phyloP scores from a whole-genome alignment of 768 basidiomycete genomes.

The Mycena amicta region DNA sequence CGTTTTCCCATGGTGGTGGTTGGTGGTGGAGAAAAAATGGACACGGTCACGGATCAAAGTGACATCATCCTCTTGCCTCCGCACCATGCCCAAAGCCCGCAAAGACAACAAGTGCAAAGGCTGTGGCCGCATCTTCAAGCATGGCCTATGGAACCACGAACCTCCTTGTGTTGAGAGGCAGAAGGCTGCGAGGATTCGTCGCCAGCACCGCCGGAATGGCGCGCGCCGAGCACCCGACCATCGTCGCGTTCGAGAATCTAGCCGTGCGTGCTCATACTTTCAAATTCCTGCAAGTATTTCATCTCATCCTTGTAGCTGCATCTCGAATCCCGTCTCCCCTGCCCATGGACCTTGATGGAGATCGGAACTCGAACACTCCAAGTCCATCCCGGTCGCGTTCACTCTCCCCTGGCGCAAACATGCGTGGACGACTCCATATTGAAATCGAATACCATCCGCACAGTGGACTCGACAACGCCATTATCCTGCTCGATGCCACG shows the following conservation, averaged over 20 bases:
- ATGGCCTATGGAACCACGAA: neutral
- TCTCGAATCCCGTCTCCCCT: neutral
- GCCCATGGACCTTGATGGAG: neutral
- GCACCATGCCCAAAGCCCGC: neutral
- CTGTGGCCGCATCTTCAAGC: neutral
- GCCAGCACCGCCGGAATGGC: too few relatives aligned
- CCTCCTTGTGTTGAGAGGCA: neutral
- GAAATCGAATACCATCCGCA: slow-evolving; percentile 17
- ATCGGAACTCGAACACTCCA: too few relatives aligned
- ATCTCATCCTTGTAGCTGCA: neutral
- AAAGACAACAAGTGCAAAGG: neutral
- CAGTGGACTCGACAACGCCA: neutral
- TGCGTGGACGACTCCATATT: slow-evolving; percentile 1
- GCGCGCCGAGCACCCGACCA: neutral
- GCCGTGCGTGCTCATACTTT: neutral
- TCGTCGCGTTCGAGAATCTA: neutral
- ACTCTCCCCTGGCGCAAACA: too few relatives aligned
- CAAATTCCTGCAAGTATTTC: too few relatives aligned
- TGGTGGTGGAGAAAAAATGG: neutral
- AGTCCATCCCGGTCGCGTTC: too few relatives aligned
- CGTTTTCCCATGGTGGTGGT: neutral
- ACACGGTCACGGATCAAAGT: neutral
- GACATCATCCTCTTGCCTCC: neutral
- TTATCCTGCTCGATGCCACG: slow-evolving; percentile 8
- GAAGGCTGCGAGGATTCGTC: too few relatives aligned